A percentile compares a stretch with the other conserved stretches of the same genome.
Conservation (phyloP, 108 stramenopile genomes). For the Cyclostephanos tholiformis region DNA sequence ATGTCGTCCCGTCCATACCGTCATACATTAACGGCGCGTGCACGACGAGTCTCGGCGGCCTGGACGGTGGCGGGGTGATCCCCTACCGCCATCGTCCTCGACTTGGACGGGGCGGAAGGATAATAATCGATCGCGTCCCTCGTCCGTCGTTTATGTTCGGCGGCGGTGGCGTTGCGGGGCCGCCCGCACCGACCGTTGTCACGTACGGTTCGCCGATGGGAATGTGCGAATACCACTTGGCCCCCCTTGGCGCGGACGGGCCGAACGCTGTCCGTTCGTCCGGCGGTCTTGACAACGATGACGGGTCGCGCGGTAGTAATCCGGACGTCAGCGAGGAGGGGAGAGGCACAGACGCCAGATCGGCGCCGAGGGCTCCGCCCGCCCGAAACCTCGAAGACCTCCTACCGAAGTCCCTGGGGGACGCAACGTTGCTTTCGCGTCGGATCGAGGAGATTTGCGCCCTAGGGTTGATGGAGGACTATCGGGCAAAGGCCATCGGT, state of each 20-base stretch:
- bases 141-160: slow-evolving; percentile 24
- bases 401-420: slow-evolving; percentile 62
- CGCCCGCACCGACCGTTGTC: slow-evolving; percentile 46
- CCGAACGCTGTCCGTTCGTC: slow-evolving; percentile 5
- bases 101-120: slow-evolving; percentile 85
- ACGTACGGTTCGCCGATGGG: slow-evolving; percentile 52
- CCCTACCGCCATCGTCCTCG: slow-evolving; percentile 73
- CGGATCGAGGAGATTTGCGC: slow-evolving; percentile 75
- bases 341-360: slow-evolving; percentile 20
- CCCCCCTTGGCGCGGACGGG: slow-evolving; percentile 39
- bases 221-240: slow-evolving; percentile 30
- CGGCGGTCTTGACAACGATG: neutral
- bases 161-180: neutral
- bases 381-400: slow-evolving; percentile 65
- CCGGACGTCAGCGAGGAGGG: neutral
- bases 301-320: neutral
- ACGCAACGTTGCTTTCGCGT: slow-evolving; percentile 51
- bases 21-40: slow-evolving; percentile 64
- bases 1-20: slow-evolving; percentile 66
- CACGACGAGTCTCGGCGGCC: slow-evolving; percentile 16
- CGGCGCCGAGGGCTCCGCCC: slow-evolving; percentile 40
- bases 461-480: slow-evolving; percentile 66
- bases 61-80: slow-evolving; percentile 14
- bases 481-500: slow-evolving; percentile 17
- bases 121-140: slow-evolving; percentile 81